Conservation (phyloP, 495 filamentous ascomycete species). For the Patellaria atrata region DNA sequence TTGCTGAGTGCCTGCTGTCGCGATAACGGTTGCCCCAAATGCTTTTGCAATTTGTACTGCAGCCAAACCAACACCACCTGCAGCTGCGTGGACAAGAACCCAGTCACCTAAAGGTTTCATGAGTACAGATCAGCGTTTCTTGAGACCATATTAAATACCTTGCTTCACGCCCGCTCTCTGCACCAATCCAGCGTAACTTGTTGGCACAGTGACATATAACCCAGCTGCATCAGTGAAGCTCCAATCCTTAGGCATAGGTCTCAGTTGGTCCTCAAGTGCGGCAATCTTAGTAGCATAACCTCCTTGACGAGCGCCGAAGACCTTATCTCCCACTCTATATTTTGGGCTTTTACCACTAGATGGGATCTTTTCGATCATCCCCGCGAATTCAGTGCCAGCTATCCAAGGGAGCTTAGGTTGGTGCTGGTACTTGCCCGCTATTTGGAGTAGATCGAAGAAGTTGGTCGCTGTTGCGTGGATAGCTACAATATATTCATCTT, state of each 20-base stretch:
- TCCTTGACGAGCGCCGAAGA: constrained; percentile 80
- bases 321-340: constrained; percentile 62
- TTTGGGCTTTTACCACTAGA: constrained; percentile 30
- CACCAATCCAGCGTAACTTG: constrained; percentile 75
- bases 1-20: constrained; percentile 61
- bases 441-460: constrained; percentile 91
- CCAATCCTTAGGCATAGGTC: constrained; percentile 68
- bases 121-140: neutral
- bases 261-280: constrained; percentile 49
- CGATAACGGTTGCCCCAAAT: constrained; percentile 75
- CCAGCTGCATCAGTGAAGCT: constrained; percentile 73
- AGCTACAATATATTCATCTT: constrained; percentile 72
- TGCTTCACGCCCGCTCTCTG: constrained; percentile 57
- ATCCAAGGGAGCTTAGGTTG: constrained; percentile 72
- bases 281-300: constrained; percentile 67
- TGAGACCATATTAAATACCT: constrained; percentile 22
- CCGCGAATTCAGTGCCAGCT: constrained; percentile 74
- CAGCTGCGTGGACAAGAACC: constrained; percentile 85
- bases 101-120: constrained; percentile 40
- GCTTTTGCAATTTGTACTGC: constrained; percentile 92
- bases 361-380: constrained; percentile 54
- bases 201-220: constrained; percentile 81
- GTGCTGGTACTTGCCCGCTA: constrained; percentile 63
- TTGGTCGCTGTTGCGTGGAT: constrained; percentile 83
- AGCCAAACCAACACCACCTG: constrained; percentile 80